These are phyloP conservation scores for Datisca glomerata DNA, from an alignment of 306 rosid genomes.

Conservation along the genomic window DNA sequence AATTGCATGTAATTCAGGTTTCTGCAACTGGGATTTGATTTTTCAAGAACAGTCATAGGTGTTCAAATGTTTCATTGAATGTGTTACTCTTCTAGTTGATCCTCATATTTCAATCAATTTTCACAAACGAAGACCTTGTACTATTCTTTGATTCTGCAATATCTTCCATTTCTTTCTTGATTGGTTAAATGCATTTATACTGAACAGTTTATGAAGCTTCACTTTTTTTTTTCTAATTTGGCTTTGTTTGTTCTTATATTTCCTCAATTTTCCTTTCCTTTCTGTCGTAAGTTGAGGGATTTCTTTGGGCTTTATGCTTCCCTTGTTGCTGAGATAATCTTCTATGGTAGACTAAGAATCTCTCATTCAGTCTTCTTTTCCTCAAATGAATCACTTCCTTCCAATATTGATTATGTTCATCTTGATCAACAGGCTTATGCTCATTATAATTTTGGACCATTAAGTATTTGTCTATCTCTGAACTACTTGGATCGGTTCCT, in stretches of 20 bases:
- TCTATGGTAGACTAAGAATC: too few relatives aligned
- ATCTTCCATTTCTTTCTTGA: conserved; percentile 10
- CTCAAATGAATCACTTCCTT: not conserved
- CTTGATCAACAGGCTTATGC: conserved; percentile 50
- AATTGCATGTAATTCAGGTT: too few relatives aligned
- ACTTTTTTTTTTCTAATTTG: too few relatives aligned
- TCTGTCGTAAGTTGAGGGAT: too few relatives aligned
- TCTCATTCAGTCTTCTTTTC: too few relatives aligned
- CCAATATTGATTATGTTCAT: not conserved
- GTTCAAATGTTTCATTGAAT: too few relatives aligned
- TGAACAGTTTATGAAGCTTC: not conserved
- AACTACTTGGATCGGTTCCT: conserved; percentile 82
- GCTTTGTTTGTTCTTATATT: too few relatives aligned
- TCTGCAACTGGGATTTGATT: too few relatives aligned
- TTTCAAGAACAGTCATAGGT: too few relatives aligned
- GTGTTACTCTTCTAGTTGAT: not conserved
- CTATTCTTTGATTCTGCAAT: conserved; percentile 7
- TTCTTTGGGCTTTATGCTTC: too few relatives aligned
- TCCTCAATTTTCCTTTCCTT: too few relatives aligned
- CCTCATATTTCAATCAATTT: not conserved
- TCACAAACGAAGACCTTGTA: not conserved
- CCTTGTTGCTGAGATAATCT: too few relatives aligned
- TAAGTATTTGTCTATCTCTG: conserved; percentile 37
- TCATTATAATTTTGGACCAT: conserved; percentile 43
- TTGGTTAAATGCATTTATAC: not conserved